Percentiles rank a stretch among this genome's conserved stretches.
Evolutionary conservation across 176 grass and related monocot genomes (phyloP).

Genomic region (Oryza officinalis): DNA sequence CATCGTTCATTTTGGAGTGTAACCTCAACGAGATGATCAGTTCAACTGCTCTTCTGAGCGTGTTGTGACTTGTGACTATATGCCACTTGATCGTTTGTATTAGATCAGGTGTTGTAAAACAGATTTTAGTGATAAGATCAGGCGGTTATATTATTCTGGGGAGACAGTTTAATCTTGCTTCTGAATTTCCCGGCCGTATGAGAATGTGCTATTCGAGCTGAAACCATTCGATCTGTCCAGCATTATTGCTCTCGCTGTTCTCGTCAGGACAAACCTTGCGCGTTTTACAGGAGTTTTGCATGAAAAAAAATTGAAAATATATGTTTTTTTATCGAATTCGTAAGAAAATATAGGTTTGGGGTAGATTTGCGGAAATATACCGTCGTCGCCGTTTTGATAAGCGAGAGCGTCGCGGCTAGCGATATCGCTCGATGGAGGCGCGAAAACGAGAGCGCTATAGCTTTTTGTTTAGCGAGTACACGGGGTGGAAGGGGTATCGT

Average conservation of each 20-base stretch:
- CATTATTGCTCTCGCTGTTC: background rate
- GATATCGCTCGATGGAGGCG: no score
- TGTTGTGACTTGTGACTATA: constrained; percentile 26
- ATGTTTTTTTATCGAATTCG: no score
- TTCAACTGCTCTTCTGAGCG: background rate
- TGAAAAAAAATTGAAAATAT: no score
- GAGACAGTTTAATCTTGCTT: background rate
- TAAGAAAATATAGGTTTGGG: no score
- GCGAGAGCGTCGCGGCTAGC: no score
- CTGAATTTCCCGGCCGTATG: background rate
- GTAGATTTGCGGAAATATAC: no score
- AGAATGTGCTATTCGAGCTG: background rate
- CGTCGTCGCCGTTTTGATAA: no score
- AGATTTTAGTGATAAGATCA: constrained; percentile 19
- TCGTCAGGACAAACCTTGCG: no score
- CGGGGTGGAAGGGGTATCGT: no score
- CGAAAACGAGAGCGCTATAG: no score
- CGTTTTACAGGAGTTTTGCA: background rate
- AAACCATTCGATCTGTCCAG: background rate
- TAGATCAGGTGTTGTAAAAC: constrained; percentile 2
- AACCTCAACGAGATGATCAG: background rate
- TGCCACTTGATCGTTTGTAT: constrained; percentile 28
- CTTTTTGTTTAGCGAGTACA: no score
- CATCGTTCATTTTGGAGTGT: constrained; percentile 16
- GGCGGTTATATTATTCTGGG: constrained; percentile 11